Evolutionary conservation across 257 asterid species (phyloP).

Genomic region (Capsicum pubescens): DNA sequence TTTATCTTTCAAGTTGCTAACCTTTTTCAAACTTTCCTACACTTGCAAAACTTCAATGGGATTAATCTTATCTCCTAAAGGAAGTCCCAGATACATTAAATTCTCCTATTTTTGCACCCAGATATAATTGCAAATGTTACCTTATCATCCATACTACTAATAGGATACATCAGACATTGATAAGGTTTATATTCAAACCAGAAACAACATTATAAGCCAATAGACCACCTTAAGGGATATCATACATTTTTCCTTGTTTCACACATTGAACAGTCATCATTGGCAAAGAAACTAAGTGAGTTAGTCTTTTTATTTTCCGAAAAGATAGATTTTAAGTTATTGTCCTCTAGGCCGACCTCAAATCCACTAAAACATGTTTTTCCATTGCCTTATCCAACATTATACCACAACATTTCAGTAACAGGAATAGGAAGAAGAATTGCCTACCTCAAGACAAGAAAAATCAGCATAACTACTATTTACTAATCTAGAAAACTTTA

Average conservation of each 20-base stretch:
- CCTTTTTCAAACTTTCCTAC: background rate
- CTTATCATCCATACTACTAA: background rate
- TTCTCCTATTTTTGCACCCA: background rate
- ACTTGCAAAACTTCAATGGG: background rate
- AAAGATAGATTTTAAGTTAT: background rate
- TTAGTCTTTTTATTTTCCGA: background rate
- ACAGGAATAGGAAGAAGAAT: background rate
- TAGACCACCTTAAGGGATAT: background rate
- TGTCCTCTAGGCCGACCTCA: background rate
- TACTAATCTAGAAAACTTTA: background rate
- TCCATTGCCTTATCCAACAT: background rate
- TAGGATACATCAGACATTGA: background rate
- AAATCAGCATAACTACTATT: conserved; percentile 6
- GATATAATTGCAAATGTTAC: background rate
- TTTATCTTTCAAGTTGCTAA: background rate
- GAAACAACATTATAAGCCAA: background rate
- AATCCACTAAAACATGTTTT: background rate
- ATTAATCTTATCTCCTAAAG: background rate
- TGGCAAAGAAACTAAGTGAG: background rate
- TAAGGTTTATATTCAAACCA: background rate
- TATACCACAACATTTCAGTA: background rate
- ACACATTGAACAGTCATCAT: background rate
- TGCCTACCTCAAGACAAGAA: background rate
- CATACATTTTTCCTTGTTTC: background rate
- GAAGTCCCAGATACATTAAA: background rate